These are phyloP conservation scores for Amanita thiersii DNA, from an alignment of 768 basidiomycete species.

Conservation along the genomic window DNA sequence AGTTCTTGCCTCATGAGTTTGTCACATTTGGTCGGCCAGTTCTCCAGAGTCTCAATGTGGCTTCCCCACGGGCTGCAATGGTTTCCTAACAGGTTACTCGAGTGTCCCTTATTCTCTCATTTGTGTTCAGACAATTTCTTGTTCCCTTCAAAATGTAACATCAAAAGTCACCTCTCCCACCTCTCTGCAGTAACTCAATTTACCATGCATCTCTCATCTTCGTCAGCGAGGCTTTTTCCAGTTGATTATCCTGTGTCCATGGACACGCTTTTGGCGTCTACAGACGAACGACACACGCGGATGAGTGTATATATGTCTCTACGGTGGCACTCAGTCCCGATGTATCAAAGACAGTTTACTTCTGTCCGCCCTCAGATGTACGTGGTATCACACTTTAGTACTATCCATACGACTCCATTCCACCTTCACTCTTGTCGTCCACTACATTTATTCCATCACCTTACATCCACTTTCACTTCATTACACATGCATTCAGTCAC, in stretches of 20 bases:
- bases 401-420: slow-evolving; percentile 12
- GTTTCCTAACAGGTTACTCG: slow-evolving; percentile 44
- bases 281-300: not conserved
- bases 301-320: not conserved
- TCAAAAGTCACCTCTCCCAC: slow-evolving; percentile 53
- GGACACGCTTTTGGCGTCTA: slow-evolving; percentile 1
- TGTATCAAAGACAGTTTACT: slow-evolving; percentile 2
- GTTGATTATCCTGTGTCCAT: slow-evolving; percentile 24
- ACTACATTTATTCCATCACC: slow-evolving; percentile 13
- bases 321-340: not conserved
- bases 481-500: slow-evolving; percentile 35
- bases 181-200: slow-evolving; percentile 56
- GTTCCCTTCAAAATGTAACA: slow-evolving; percentile 76
- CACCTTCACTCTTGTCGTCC: slow-evolving; percentile 13
- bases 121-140: slow-evolving; percentile 46
- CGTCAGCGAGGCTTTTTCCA: slow-evolving; percentile 55
- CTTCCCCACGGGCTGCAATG: slow-evolving; percentile 50
- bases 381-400: not conserved
- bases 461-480: slow-evolving; percentile 17
- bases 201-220: slow-evolving; percentile 60
- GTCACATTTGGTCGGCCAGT: slow-evolving; percentile 72
- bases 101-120: slow-evolving; percentile 28
- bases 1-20: slow-evolving; percentile 76
- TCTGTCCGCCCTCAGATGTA: slow-evolving; percentile 10
- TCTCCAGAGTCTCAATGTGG: slow-evolving; percentile 69